Base-by-base conservation (phyloP, 2,329 filamentous ascomycete species). In the Camptophora hylomeconis region DNA sequence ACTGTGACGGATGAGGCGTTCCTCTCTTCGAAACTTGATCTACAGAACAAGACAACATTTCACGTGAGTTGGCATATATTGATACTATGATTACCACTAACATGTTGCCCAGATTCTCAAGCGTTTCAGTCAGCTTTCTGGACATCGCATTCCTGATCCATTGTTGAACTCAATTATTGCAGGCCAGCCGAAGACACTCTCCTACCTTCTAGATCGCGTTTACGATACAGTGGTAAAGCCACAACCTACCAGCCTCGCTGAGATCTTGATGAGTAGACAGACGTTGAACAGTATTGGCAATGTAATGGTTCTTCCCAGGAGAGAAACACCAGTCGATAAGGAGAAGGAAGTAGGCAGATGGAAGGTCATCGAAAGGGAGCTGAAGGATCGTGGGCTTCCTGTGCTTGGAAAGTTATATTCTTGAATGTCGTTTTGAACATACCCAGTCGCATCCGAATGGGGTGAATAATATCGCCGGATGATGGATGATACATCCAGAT, bases 101-200 rank as follows among this genome's bases (percentile, higher is more conserved):
- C 10, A 17, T 13, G 17, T 23, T 17, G 9, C 26, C 15, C 42
- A 94, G 86, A 66, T 89, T 40, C 60, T 75, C 46, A 92, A 93
- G 58, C 76, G 82, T 35, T 60, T 84, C 37, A 72, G 78, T 51
- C 80, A 89, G 51, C 64, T 92, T 36, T 86, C 78, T n/a, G 81
- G 82, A 36, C 70, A 75, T 37, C 69, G 72, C 35, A 63, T 93
- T 40, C 64, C 79, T 10, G 87, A 94, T 54, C 61, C 70, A 25
- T 66, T 69, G 41, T 67, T 92, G 36, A 58, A 61, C 31, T 52
- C 64, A 16, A 52, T 81, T 28, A 53, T 80, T 22, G 56, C 60
- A 15, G 53, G 69, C 24, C 54, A 77, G 9, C n/a, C 71, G 9
- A 56, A 58, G 44, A 75, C 23, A 7, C 28, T 38, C 18, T 31